Conservation (phyloP, 2,329 filamentous ascomycete species). For the Keithomyces neogunnii region DNA sequence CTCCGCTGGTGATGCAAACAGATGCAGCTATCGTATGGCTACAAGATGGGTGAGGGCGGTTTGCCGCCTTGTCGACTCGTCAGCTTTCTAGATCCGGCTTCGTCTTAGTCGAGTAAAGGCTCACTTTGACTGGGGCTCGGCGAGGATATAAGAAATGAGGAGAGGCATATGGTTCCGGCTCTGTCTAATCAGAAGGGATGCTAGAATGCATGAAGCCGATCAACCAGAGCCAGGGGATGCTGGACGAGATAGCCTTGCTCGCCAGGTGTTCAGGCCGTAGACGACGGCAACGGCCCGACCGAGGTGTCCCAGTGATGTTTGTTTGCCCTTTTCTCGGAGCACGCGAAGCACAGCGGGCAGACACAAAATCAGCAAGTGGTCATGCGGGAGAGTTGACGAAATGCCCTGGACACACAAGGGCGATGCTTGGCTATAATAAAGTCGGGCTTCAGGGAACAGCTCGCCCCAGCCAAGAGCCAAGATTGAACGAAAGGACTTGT, state of each 20-base stretch:
- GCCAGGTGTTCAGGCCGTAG: not conserved
- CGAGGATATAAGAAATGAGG: not conserved
- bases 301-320: not conserved
- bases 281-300: not conserved
- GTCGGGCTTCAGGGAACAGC: too few species aligned
- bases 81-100: not conserved
- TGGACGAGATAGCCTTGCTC: not conserved
- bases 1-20: too few species aligned
- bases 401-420: too few species aligned
- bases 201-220: constrained; percentile 15
- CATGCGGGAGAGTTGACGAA: too few species aligned
- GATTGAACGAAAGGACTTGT: too few species aligned
- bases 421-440: too few species aligned
- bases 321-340: not conserved
- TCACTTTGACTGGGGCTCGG: not conserved
- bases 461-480: too few species aligned
- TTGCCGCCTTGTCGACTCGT: too few species aligned
- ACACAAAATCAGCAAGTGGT: too few species aligned
- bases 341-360: not conserved
- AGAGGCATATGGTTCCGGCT: constrained; percentile 5
- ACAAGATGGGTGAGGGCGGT: too few species aligned
- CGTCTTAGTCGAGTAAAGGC: not conserved
- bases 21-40: too few species aligned
- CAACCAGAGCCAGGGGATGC: constrained; percentile 10
- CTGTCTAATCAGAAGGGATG: constrained; percentile 14